Evolutionary conservation across 495 filamentous ascomycete genomes (phyloP).

Genomic region (Trichoderma reesei): DNA sequence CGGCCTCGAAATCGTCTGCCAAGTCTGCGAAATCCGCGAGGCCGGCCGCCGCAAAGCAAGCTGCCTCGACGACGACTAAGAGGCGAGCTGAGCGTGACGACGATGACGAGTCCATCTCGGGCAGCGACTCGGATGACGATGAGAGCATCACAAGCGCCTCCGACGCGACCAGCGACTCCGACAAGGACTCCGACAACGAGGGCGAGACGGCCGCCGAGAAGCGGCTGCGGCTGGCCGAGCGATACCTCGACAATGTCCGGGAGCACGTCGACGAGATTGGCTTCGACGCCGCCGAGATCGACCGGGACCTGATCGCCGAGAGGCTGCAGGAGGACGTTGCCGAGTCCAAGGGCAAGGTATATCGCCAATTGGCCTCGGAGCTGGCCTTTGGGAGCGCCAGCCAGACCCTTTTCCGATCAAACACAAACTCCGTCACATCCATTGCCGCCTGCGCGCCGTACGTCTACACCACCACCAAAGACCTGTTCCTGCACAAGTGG

Average conservation of each 20-base stretch:
- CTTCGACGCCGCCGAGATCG: conserved; percentile 89
- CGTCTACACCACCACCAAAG: conserved; percentile 80
- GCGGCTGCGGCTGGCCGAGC: conserved; percentile 79
- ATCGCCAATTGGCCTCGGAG: conserved; percentile 63
- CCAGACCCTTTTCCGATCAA: conserved; percentile 62
- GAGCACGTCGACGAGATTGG: conserved; percentile 68
- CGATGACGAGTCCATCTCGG: conserved; percentile 74
- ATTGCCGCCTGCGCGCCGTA: conserved; percentile 69
- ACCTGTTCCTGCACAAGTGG: conserved; percentile 81
- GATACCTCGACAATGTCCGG: conserved; percentile 82
- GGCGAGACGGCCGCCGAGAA: conserved; percentile 81
- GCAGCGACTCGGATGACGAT: conserved; percentile 53
- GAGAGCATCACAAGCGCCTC: conserved; percentile 32
- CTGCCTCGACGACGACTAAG: conserved; percentile 34
- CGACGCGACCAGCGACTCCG: conserved; percentile 28
- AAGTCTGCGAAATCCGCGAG: conserved; percentile 36
- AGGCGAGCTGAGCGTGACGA: conserved; percentile 48
- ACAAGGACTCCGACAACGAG: conserved; percentile 42
- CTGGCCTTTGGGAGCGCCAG: conserved; percentile 53
- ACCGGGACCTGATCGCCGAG: conserved; percentile 82
- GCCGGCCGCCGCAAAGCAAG: conserved; percentile 16
- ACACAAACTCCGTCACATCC: conserved; percentile 66
- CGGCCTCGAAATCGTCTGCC: conserved; percentile 22
- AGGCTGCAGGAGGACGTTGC: conserved; percentile 86
- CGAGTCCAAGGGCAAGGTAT: conserved; percentile 82